Percentiles rank a stretch among this genome's conserved stretches.
Conservation (phyloP, 2,329 filamentous ascomycete genomes). For the Venturia nashicola region DNA sequence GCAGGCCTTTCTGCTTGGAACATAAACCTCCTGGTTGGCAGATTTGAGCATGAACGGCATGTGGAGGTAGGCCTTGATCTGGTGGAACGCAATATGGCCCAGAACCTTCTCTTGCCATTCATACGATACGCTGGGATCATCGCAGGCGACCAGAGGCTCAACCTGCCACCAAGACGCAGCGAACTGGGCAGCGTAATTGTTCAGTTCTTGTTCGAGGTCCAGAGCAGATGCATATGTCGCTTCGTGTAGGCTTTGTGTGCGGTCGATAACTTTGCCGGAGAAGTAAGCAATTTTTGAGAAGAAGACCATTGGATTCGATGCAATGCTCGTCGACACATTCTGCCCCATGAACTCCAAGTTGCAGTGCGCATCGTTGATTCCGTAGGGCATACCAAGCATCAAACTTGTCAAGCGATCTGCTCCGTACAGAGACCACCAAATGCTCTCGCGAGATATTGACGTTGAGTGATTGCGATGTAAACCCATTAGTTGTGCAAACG, state of each 20-base stretch:
- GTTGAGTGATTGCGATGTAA: slow-evolving; percentile 25
- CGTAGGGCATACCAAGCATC: slow-evolving; percentile 41
- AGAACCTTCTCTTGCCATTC: slow-evolving; percentile 27
- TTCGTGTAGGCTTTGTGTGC: slow-evolving; percentile 25
- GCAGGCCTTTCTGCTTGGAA: slow-evolving; percentile 21
- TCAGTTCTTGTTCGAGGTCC: slow-evolving; percentile 31
- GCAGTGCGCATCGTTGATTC: slow-evolving; percentile 27
- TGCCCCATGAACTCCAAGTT: slow-evolving; percentile 15
- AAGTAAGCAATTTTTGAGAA: slow-evolving; percentile 26
- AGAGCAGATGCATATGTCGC: slow-evolving; percentile 26
- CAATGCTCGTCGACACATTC: neutral
- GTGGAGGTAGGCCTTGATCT: slow-evolving; percentile 25
- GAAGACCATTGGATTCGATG: slow-evolving; percentile 14
- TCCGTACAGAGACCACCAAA: slow-evolving; percentile 28
- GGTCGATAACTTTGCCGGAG: slow-evolving; percentile 31
- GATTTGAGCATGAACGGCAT: slow-evolving; percentile 10
- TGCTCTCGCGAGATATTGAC: slow-evolving; percentile 22
- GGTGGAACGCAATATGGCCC: slow-evolving; percentile 31
- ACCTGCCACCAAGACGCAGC: slow-evolving; percentile 28
- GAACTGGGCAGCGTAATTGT: slow-evolving; percentile 24
- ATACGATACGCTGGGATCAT: slow-evolving; percentile 16
- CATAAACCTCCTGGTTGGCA: slow-evolving; percentile 3
- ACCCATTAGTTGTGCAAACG: slow-evolving; percentile 39
- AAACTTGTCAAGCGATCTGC: slow-evolving; percentile 40
- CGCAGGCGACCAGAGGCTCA: slow-evolving; percentile 17